Percentiles rank a stretch among this genome's conserved stretches.
Conservation (phyloP, 2,329 filamentous ascomycete species). For the Scopulariopsis brevicaulis region DNA sequence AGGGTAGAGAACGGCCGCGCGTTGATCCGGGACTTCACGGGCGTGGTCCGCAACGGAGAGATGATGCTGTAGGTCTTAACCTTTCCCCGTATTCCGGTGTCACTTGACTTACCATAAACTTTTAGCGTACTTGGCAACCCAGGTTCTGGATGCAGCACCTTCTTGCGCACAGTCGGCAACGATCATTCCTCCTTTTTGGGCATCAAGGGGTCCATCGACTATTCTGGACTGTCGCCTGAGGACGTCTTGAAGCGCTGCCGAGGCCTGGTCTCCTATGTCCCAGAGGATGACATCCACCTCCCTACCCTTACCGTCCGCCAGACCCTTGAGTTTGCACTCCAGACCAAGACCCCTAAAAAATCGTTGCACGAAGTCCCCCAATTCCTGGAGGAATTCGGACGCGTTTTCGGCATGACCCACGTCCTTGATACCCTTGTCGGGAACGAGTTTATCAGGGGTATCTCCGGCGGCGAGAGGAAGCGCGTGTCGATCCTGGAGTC, state of each 20-base stretch:
- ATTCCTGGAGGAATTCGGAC: slow-evolving; percentile 21
- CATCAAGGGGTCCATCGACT: not conserved
- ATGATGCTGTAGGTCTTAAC: slow-evolving; percentile 9
- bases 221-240: slow-evolving; percentile 37
- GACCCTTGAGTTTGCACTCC: slow-evolving; percentile 56
- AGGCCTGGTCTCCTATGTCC: slow-evolving; percentile 4
- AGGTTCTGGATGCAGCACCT: slow-evolving; percentile 10
- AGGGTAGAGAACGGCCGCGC: not conserved
- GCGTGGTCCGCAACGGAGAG: slow-evolving; percentile 33
- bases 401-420: slow-evolving; percentile 52
- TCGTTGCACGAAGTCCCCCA: slow-evolving; percentile 23
- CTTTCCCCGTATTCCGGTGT: not conserved
- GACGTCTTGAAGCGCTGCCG: not conserved
- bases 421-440: slow-evolving; percentile 59
- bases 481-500: slow-evolving; percentile 68
- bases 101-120: not conserved
- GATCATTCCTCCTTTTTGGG: not conserved
- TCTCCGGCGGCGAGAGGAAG: slow-evolving; percentile 57
- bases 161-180: not conserved
- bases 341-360: slow-evolving; percentile 50
- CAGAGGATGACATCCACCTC: slow-evolving; percentile 49
- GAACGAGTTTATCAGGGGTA: slow-evolving; percentile 30
- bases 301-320: slow-evolving; percentile 55
- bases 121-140: slow-evolving; percentile 35
- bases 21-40: slow-evolving; percentile 28